These are phyloP conservation scores for Sambucus nigra DNA, from an alignment of 129 eudicot genomes.

Conservation along the genomic window DNA sequence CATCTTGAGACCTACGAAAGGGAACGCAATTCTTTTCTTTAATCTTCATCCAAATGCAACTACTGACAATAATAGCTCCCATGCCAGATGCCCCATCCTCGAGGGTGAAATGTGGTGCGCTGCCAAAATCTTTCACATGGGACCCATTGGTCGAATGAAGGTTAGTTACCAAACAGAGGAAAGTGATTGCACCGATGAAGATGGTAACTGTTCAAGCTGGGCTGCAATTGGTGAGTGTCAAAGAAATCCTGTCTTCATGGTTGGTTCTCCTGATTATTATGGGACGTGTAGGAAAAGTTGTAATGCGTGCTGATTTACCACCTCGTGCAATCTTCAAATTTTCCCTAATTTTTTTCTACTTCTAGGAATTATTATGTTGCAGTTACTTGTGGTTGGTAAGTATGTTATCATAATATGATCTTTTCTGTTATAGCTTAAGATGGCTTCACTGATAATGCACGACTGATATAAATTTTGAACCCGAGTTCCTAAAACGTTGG, in stretches of 20 bases:
- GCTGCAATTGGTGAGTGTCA: slow-evolving; percentile 82
- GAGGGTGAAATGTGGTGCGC: slow-evolving; percentile 83
- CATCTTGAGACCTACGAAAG: slow-evolving; percentile 48
- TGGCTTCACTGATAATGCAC: not conserved
- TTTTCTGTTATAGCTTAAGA: not conserved
- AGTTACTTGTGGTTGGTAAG: slow-evolving; percentile 3
- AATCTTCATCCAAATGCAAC: slow-evolving; percentile 59
- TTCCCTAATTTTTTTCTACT: not conserved
- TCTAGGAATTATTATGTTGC: not conserved
- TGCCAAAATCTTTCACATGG: slow-evolving; percentile 43
- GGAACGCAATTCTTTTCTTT: slow-evolving; percentile 73
- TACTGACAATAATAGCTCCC: slow-evolving; percentile 54
- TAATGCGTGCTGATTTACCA: slow-evolving; percentile 42
- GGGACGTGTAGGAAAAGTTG: slow-evolving; percentile 95
- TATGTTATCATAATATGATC: not conserved
- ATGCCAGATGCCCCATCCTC: slow-evolving; percentile 56
- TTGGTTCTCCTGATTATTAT: slow-evolving; percentile 79
- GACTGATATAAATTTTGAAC: no score
- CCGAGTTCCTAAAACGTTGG: no score
- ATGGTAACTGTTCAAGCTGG: slow-evolving; percentile 68
- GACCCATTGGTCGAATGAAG: slow-evolving; percentile 13
- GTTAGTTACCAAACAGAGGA: slow-evolving; percentile 11
- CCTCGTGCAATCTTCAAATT: not conserved
- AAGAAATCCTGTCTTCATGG: slow-evolving; percentile 69
- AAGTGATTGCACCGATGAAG: slow-evolving; percentile 68